A percentile compares a stretch with the other conserved stretches of the same genome.
These are phyloP conservation scores for Austroboletus niveus DNA, from an alignment of 1,284 basidiomycete genomes.

Conservation along the genomic window DNA sequence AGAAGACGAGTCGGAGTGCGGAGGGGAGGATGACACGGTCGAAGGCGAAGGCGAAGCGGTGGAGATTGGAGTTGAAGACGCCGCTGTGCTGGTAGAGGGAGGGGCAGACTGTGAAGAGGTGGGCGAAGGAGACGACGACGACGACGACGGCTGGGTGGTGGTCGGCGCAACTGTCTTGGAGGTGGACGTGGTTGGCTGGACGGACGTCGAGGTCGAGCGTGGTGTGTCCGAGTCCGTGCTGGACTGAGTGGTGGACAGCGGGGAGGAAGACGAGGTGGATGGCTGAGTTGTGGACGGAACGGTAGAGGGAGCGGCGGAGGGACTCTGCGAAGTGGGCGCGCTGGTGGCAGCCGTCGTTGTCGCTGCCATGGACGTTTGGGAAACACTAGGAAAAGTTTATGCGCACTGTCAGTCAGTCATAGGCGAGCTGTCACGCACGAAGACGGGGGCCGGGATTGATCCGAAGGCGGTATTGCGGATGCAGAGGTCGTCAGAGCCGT, in stretches of 20 bases:
- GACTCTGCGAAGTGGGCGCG: slow-evolving; percentile 1
- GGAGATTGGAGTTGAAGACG: slow-evolving; percentile 5
- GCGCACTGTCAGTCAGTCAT: slow-evolving; percentile 1
- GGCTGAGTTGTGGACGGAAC: not conserved
- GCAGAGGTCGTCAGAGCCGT: slow-evolving; percentile 3
- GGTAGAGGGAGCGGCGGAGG: slow-evolving; percentile 6
- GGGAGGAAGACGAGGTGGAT: too few relatives aligned
- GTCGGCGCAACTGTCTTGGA: slow-evolving; percentile 5
- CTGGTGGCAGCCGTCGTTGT: slow-evolving; percentile 7
- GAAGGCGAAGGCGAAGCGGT: not conserved
- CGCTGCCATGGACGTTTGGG: slow-evolving; percentile 12
- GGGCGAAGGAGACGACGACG: not conserved
- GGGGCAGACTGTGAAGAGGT: slow-evolving; percentile 1
- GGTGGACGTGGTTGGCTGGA: slow-evolving; percentile 7
- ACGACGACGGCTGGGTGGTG: slow-evolving; percentile 6
- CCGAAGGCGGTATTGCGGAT: not conserved
- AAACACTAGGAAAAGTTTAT: slow-evolving; percentile 18
- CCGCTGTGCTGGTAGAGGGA: slow-evolving; percentile 1
- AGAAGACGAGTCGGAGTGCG: slow-evolving; percentile 14
- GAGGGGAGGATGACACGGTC: slow-evolving; percentile 12
- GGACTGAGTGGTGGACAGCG: too few relatives aligned
- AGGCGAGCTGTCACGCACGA: slow-evolving; percentile 23
- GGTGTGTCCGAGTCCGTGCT: too few relatives aligned
- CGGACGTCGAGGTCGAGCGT: slow-evolving; percentile 4
- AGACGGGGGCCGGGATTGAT: slow-evolving; percentile 11